Percentiles rank a stretch among this genome's conserved stretches.
Conservation (phyloP, 2,329 filamentous ascomycete species). For the Ophiostoma triangulosporum region DNA sequence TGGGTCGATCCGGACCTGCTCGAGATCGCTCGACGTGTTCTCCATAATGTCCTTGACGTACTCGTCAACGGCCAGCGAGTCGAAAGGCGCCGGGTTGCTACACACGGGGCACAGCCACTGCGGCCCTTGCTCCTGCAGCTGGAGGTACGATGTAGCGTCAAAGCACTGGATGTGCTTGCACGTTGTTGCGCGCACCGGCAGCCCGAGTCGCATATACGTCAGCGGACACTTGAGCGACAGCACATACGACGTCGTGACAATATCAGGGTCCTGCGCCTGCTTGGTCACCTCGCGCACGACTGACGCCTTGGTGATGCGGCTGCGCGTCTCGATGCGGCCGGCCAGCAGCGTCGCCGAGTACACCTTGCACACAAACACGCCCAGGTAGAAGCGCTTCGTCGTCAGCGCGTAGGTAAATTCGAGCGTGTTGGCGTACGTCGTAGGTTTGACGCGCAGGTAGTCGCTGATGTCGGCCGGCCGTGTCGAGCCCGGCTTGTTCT, state of each 20-base stretch:
- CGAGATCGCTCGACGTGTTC: conserved; percentile 54
- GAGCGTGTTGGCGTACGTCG: conserved; percentile 60
- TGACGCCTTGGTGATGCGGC: conserved; percentile 63
- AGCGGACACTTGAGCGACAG: conserved; percentile 89
- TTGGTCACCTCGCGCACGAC: conserved; percentile 59
- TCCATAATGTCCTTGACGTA: conserved; percentile 80
- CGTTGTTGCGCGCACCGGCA: conserved; percentile 64
- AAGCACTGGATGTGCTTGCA: conserved; percentile 94
- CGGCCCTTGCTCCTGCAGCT: conserved; percentile 88
- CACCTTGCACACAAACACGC: conserved; percentile 62
- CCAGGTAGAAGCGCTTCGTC: conserved; percentile 64
- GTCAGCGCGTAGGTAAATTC: conserved; percentile 89
- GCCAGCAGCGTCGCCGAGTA: conserved; percentile 61
- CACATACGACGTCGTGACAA: conserved; percentile 75
- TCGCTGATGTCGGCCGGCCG: conserved; percentile 83
- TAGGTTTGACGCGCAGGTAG: conserved; percentile 53
- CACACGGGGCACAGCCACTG: conserved; percentile 96
- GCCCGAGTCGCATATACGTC: conserved; percentile 66
- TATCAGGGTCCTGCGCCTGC: conserved; percentile 75
- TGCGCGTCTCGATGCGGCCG: conserved; percentile 47
- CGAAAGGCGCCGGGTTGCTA: conserved; percentile 68
- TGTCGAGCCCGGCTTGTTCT: conserved; percentile 92
- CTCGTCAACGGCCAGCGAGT: conserved; percentile 76
- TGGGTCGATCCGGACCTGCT: conserved; percentile 84
- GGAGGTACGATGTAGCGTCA: conserved; percentile 81